A percentile compares a stretch with the other conserved stretches of the same genome.
phyloP scores from a whole-genome alignment of 306 rosid genomes.

The Prunus kanzakura region DNA sequence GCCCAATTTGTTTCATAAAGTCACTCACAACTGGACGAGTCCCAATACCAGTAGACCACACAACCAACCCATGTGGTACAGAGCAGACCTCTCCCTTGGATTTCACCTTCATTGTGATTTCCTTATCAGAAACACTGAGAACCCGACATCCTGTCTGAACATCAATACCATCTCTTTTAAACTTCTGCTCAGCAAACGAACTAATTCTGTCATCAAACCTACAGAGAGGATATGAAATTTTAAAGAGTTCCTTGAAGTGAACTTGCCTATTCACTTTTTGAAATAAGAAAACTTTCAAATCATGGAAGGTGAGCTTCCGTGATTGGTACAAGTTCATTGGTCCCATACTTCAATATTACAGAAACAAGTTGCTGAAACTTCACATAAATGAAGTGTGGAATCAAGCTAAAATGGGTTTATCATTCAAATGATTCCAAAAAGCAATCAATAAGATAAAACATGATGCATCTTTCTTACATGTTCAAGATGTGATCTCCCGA shows the following conservation, averaged over 20 bases:
- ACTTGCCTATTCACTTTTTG: constrained; percentile 2
- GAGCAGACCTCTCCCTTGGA: constrained; percentile 66
- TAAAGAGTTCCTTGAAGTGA: not conserved
- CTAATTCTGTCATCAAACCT: constrained; percentile 97
- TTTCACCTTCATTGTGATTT: constrained; percentile 62
- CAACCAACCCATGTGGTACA: constrained; percentile 79
- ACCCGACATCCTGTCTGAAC: constrained; percentile 93
- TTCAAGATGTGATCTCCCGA: constrained; percentile 98
- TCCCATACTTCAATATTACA: not conserved
- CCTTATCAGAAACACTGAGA: constrained; percentile 66
- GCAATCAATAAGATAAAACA: not conserved
- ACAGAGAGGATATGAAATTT: constrained; percentile 17
- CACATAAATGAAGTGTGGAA: not conserved
- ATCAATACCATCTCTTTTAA: constrained; percentile 79
- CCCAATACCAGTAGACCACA: constrained; percentile 92
- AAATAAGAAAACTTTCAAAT: constrained; percentile 4
- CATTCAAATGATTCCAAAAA: not conserved
- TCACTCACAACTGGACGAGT: constrained; percentile 86
- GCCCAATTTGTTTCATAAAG: constrained; percentile 89
- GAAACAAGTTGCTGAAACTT: not conserved
- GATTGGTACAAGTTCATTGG: not conserved
- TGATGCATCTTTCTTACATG: constrained; percentile 46
- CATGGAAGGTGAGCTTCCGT: not conserved
- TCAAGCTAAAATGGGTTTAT: not conserved
- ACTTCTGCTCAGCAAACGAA: constrained; percentile 81